phyloP scores from a whole-genome alignment of 768 basidiomycete genomes.

The Pisolithus microcarpus region DNA sequence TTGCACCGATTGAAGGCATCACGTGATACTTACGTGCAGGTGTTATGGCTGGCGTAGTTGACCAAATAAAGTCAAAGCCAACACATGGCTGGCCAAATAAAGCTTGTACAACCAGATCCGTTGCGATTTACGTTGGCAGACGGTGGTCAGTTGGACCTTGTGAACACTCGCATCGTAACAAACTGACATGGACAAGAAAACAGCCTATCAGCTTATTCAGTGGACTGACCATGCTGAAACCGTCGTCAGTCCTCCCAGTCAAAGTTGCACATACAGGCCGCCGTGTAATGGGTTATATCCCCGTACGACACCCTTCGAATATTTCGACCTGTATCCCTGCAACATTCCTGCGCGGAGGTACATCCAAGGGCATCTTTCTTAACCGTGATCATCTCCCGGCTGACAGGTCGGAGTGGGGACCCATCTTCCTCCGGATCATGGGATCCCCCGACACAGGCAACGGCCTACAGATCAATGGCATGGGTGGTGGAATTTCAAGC shows the following conservation, averaged over 20 bases:
- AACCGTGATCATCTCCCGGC: conserved; percentile 41
- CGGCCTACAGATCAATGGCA: conserved; percentile 68
- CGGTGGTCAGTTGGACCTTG: no score
- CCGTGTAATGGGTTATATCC: background rate
- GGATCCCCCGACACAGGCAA: conserved; percentile 68
- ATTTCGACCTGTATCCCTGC: conserved; percentile 7
- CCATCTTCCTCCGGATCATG: conserved; percentile 67
- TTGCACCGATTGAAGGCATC: background rate
- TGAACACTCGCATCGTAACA: no score
- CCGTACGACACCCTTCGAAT: background rate
- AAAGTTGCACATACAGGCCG: no score
- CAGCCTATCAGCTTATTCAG: no score
- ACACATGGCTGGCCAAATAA: no score
- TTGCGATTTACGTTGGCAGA: no score
- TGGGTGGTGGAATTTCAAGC: conserved; percentile 74
- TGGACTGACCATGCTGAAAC: no score
- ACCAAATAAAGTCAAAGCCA: no score
- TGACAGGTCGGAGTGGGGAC: conserved; percentile 44
- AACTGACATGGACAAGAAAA: no score
- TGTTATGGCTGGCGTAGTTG: no score
- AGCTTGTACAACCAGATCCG: no score
- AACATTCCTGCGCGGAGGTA: conserved; percentile 62
- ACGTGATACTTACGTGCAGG: background rate
- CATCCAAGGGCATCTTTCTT: conserved; percentile 72
- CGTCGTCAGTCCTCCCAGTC: no score